Evolutionary conservation across 1,284 basidiomycete species (phyloP), one percentile per base, ranked within the genome.

Genomic region (Stereum hirsutum): DNA sequence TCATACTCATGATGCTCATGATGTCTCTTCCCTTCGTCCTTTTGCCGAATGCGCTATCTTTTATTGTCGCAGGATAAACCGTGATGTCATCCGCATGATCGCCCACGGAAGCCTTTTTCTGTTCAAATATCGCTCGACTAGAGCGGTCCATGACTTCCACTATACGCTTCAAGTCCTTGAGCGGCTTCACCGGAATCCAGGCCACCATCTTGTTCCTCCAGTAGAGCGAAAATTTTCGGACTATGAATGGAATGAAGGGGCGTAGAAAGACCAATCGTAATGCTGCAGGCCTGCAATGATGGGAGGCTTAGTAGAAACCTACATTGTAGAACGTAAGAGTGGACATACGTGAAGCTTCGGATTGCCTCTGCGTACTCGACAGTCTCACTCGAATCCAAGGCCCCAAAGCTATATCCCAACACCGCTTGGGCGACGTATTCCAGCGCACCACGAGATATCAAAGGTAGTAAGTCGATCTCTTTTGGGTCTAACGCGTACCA

Each of bases 1-100:
- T n/a, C n/a, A n/a, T n/a, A n/a, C n/a, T n/a, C n/a, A n/a, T n/a
- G n/a, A n/a, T n/a, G n/a, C n/a, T 73, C 42, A 75, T 60, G 34
- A 74, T 63, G 52, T 74, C 70, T 38, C 68, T 70, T 15, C 64
- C 66, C 27, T 51, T 52, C 2, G 59, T 62, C 27, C 64, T 48
- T 39, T 68, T 61, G n/a, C n/a, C n/a, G n/a, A n/a, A n/a, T 36
- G 5, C n/a, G n/a, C n/a, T n/a, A n/a, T n/a, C n/a, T n/a, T n/a
- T n/a, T n/a, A n/a, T n/a, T n/a, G n/a, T n/a, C n/a, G n/a, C n/a
- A n/a, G n/a, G n/a, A n/a, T n/a, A n/a, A n/a, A n/a, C n/a, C n/a
- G n/a, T n/a, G n/a, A 57, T 46, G 8, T 52, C 45, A 6, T 47
- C 37, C 0, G 64, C 45, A 7, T 52, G 58, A 12, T 62, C 57